Base-by-base conservation (phyloP, 768 basidiomycete species). In the Mycena sanguinolenta region DNA sequence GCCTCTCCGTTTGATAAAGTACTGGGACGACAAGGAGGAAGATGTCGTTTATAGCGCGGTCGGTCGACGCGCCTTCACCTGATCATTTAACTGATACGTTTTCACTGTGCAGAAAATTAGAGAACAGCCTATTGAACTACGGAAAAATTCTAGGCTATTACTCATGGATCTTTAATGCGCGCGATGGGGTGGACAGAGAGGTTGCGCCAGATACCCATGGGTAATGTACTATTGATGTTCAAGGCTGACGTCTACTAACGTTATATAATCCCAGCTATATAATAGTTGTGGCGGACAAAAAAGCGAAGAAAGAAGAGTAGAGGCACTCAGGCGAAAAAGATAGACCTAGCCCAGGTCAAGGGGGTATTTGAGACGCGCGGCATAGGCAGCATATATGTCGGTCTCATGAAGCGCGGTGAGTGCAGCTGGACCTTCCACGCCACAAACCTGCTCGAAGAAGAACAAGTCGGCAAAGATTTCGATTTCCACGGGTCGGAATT, bases 71-170 rank as follows among this genome's bases (percentile, higher is more conserved):
- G 27, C 63, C 4, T 38, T 54, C 16, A 6, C 2, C 32, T 21
- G 7, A 6, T n/a, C n/a, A n/a, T n/a, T n/a, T 42, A 61, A 14
- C 39, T 42, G 19, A 30, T 9, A n/a, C 44, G 50, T 49, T 28
- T n/a, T 46, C 21, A 4, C 28, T n/a, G n/a, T n/a, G 42, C 57
- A 67, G 65, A 67, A 60, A 59, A 17, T 39, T 14, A 38, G 58
- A 34, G 65, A 54, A n/a, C 27, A 67, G 36, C 58, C 65, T 2
- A 39, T 53, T 19, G 46, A 52, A 19, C 65, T 67, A 14, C 17
- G 50, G n/a, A 30, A 44, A 67, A 25, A 36, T 67, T 6, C 65
- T 67, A 5, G 65, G 65, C 46, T 67, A 60, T 50, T 67, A 67
- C 28, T 23, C 34, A 10, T 67, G 65, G 65, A 27, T 67, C 2